Evolutionary conservation across 75 land plant genomes (phyloP).

Genomic region (Selaginella moellendorffii): DNA sequence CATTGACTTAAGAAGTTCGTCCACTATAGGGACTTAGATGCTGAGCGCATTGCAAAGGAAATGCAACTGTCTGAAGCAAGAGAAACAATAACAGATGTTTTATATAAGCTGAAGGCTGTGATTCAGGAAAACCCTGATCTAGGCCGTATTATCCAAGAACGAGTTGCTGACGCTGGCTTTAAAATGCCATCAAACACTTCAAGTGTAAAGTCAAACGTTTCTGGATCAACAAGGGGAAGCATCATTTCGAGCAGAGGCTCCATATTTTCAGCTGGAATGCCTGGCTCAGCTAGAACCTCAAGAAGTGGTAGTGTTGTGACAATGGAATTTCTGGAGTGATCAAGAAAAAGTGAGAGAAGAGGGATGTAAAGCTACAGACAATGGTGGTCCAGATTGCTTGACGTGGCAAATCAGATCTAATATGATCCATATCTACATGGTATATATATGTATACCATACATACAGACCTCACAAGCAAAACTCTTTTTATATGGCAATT

Average conservation of each 20-base stretch:
- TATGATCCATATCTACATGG: no score
- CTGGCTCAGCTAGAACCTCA: slow-evolving; percentile 16
- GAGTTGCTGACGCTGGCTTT: slow-evolving; percentile 15
- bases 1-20: background rate
- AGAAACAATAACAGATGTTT: slow-evolving; percentile 21
- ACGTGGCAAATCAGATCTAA: no score
- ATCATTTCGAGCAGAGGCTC: slow-evolving; percentile 13
- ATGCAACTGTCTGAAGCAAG: slow-evolving; percentile 18
- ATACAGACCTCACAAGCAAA: no score
- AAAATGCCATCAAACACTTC: slow-evolving; percentile 17
- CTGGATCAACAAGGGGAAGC: slow-evolving; percentile 8
- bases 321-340: slow-evolving; percentile 14
- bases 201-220: slow-evolving; percentile 16
- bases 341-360: no score
- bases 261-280: background rate
- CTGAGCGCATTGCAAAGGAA: slow-evolving; percentile 12
- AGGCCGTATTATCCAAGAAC: slow-evolving; percentile 9
- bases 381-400: no score
- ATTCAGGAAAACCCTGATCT: slow-evolving; percentile 17
- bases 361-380: no score
- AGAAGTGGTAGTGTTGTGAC: slow-evolving; percentile 15
- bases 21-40: slow-evolving; percentile 12
- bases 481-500: no score
- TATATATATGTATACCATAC: no score
- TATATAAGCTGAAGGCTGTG: slow-evolving; percentile 17